Evolutionary conservation across 441 rosid genomes (phyloP).

Genomic region (Euphorbia celastroides): DNA sequence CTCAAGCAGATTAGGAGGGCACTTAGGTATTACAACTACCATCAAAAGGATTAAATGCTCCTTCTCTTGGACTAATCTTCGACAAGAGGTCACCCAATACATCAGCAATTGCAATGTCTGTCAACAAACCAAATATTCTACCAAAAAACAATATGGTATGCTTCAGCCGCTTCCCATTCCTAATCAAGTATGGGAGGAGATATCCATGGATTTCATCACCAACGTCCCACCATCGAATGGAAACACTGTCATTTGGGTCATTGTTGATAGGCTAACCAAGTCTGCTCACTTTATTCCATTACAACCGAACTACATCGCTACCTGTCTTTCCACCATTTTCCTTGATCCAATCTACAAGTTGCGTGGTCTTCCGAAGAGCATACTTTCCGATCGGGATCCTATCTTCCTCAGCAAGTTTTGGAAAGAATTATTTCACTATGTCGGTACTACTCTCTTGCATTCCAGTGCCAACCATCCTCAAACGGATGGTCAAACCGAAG

Average conservation of each 20-base stretch:
- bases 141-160: background rate
- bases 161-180: background rate
- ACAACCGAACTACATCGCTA: background rate
- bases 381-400: background rate
- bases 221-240: background rate
- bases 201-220: background rate
- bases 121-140: background rate
- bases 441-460: background rate
- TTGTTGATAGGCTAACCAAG: background rate
- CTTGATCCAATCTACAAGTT: too few species aligned
- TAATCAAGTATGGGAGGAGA: background rate
- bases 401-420: background rate
- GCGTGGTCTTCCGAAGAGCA: background rate
- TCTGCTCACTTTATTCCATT: background rate
- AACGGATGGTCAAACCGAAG: background rate
- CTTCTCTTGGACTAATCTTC: background rate
- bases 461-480: background rate
- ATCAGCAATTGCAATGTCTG: background rate
- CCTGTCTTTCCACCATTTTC: background rate
- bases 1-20: background rate
- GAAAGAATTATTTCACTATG: background rate
- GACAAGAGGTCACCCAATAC: background rate
- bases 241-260: background rate
- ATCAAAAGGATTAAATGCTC: background rate
- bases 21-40: background rate